A percentile compares a stretch with the other conserved stretches of the same genome.
Conservation (phyloP, 768 basidiomycete species). For the Amanita brunnescens region DNA sequence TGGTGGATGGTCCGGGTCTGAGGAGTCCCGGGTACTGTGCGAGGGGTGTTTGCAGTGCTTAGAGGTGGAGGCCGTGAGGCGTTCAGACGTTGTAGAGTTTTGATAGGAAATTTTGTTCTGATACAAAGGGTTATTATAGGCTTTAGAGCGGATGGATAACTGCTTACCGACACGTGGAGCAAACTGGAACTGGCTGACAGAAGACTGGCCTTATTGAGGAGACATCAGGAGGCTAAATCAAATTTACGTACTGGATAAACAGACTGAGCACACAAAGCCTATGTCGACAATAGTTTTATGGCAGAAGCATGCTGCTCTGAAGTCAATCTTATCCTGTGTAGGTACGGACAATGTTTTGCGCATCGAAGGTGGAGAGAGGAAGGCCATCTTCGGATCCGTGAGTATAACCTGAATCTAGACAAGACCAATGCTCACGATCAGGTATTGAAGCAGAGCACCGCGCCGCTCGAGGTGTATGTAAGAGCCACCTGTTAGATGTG, state of each 20-base stretch:
- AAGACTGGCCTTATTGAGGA: conserved; percentile 52
- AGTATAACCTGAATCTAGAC: conserved; percentile 3
- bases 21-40: conserved; percentile 25
- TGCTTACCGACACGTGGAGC: conserved; percentile 84
- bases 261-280: conserved; percentile 98
- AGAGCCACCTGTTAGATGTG: conserved; percentile 89
- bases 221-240: not conserved
- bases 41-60: conserved; percentile 12
- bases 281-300: conserved; percentile 96
- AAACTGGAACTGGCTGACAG: conserved; percentile 88
- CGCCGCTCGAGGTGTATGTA: conserved; percentile 80
- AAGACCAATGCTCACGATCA: conserved; percentile 44
- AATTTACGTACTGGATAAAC: conserved; percentile 74
- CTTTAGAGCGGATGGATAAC: conserved; percentile 3
- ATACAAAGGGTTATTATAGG: not conserved
- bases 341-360: conserved; percentile 76
- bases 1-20: conserved; percentile 19
- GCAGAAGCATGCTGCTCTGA: conserved; percentile 97
- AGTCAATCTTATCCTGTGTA: conserved; percentile 92
- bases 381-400: conserved; percentile 63
- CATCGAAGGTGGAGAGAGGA: conserved; percentile 45
- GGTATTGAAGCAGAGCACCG: conserved; percentile 85
- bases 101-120: conserved; percentile 93
- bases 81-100: conserved; percentile 78
- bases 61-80: conserved; percentile 22